A percentile compares a stretch with the other conserved stretches of the same genome.
These are phyloP conservation scores for Lunasporangiospora selenospora DNA, from an alignment of 192 early-diverging fungal genomes.

Conservation along the genomic window DNA sequence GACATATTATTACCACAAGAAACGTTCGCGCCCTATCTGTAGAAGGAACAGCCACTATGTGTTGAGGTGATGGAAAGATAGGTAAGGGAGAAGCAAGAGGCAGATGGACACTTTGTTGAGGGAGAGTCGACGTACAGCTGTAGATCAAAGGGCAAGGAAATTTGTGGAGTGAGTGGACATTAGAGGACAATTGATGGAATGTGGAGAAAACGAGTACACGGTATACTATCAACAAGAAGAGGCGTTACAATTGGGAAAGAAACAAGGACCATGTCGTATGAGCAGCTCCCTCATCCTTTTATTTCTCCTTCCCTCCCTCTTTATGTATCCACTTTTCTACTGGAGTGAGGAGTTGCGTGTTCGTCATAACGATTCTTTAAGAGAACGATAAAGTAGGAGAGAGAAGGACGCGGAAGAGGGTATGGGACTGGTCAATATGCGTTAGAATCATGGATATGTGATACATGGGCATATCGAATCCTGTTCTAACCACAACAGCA, in stretches of 20 bases:
- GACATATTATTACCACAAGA: background rate
- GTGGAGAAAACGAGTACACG: background rate
- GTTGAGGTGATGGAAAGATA: too few species aligned
- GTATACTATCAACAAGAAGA: background rate
- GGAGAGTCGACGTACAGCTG: too few species aligned
- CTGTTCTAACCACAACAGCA: background rate
- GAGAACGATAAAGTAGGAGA: constrained; percentile 6
- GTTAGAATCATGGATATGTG: constrained; percentile 21
- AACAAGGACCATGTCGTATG: too few species aligned
- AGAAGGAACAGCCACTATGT: too few species aligned
- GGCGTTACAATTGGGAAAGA: background rate
- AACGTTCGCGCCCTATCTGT: too few species aligned
- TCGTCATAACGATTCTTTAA: constrained; percentile 47
- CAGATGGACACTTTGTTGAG: too few species aligned
- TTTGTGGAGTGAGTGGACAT: too few species aligned
- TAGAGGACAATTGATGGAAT: background rate
- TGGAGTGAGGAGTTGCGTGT: constrained; percentile 15
- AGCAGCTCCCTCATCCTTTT: too few species aligned
- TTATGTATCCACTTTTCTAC: background rate
- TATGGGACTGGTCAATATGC: background rate
- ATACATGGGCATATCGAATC: constrained; percentile 44
- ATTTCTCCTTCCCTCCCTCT: background rate
- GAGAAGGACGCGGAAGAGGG: background rate
- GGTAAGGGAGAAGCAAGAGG: too few species aligned
- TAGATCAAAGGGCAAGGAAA: too few species aligned